Conservation (phyloP, 805 yeast species). For the Isabelozyma pseudorhagii region DNA sequence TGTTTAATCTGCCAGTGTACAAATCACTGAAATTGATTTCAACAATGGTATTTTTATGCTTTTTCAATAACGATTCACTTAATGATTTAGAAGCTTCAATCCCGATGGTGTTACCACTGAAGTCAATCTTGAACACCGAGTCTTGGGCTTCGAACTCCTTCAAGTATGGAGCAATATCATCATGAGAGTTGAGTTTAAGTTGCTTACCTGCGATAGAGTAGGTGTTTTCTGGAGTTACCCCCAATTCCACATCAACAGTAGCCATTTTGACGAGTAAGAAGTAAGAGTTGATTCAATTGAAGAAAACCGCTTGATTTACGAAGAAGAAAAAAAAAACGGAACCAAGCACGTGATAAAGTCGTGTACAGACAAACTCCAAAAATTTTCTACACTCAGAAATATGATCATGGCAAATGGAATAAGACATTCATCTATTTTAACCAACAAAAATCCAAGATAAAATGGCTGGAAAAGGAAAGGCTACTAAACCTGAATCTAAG, state of each 20-base stretch:
- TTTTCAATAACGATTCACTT: slow-evolving; percentile 50
- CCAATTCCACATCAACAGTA: slow-evolving; percentile 20
- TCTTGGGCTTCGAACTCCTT: slow-evolving; percentile 45
- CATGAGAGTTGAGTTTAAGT: slow-evolving; percentile 66
- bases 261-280: slow-evolving; percentile 13
- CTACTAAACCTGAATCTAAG: slow-evolving; percentile 23
- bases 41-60: slow-evolving; percentile 45
- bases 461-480: slow-evolving; percentile 20
- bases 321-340: no score
- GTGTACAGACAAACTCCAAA: background rate
- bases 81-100: slow-evolving; percentile 78
- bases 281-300: no score
- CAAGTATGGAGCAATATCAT: slow-evolving; percentile 70
- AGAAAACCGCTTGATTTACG: no score
- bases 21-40: slow-evolving; percentile 87
- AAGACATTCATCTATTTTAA: background rate
- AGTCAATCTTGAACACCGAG: slow-evolving; percentile 57
- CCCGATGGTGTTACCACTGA: slow-evolving; percentile 94
- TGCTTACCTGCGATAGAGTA: slow-evolving; percentile 71
- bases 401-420: background rate
- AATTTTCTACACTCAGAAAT: background rate
- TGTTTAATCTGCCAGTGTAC: slow-evolving; percentile 91
- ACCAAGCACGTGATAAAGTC: background rate
- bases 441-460: background rate
- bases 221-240: slow-evolving; percentile 41